Conservation (phyloP, 2,329 filamentous ascomycete genomes). For the Fusarium anguioides region DNA sequence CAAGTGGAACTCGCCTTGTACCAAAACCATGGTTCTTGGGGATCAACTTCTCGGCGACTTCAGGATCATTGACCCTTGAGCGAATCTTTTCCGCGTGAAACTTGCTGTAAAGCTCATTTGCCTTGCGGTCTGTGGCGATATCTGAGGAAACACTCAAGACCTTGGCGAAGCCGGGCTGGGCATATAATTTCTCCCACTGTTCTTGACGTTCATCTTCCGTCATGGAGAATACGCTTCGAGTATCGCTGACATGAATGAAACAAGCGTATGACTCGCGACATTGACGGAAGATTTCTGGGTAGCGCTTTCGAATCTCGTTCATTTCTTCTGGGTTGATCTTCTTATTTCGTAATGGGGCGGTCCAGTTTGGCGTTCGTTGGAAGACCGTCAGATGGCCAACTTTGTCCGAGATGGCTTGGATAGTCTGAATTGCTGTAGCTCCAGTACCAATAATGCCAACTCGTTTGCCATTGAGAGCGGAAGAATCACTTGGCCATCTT, state of each 20-base stretch:
- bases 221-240: conserved; percentile 32
- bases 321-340: conserved; percentile 36
- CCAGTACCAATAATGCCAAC: conserved; percentile 34
- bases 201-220: conserved; percentile 24
- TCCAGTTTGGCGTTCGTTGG: conserved; percentile 37
- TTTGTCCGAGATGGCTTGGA: conserved; percentile 33
- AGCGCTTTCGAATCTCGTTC: conserved; percentile 31
- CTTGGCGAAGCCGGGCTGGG: conserved; percentile 22
- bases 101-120: conserved; percentile 33
- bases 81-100: conserved; percentile 36
- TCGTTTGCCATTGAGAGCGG: conserved; percentile 14
- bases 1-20: conserved; percentile 22
- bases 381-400: conserved; percentile 32
- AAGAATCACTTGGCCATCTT: conserved; percentile 22
- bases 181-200: conserved; percentile 29
- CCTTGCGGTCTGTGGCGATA: conserved; percentile 20
- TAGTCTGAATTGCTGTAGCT: conserved; percentile 31
- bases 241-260: conserved; percentile 37
- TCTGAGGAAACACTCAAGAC: conserved; percentile 30
- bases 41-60: conserved; percentile 22
- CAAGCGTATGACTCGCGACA: conserved; percentile 38
- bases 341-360: conserved; percentile 39
- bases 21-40: conserved; percentile 35
- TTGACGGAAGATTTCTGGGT: conserved; percentile 37
- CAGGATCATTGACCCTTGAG: conserved; percentile 15